Percentiles rank a stretch among this genome's conserved stretches.
Evolutionary conservation across 75 land plant species (phyloP).

Genomic region (Cryptomeria japonica): DNA sequence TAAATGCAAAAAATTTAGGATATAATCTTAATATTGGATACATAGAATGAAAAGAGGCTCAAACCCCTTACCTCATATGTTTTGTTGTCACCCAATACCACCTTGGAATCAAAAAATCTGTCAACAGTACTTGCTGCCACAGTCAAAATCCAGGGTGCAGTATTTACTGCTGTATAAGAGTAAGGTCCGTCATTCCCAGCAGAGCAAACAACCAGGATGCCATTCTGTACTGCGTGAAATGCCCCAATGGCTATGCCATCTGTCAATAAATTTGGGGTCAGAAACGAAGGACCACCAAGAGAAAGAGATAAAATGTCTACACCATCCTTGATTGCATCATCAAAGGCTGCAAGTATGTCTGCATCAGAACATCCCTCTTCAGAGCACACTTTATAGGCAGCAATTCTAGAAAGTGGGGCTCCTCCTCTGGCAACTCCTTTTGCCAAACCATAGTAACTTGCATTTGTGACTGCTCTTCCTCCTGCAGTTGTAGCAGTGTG

Average conservation of each 20-base stretch:
- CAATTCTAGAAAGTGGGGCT: slow-evolving; percentile 43
- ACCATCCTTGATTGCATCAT: slow-evolving; percentile 32
- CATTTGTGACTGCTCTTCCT: slow-evolving; percentile 26
- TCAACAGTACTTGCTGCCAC: slow-evolving; percentile 30
- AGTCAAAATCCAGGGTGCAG: slow-evolving; percentile 29
- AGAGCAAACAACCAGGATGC: slow-evolving; percentile 16
- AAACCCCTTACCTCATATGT: not conserved
- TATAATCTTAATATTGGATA: not conserved
- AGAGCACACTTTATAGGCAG: slow-evolving; percentile 43
- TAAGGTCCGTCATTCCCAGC: slow-evolving; percentile 30
- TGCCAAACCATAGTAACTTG: slow-evolving; percentile 25
- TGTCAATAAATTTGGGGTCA: slow-evolving; percentile 3
- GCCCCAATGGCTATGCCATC: slow-evolving; percentile 27
- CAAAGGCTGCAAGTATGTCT: slow-evolving; percentile 18
- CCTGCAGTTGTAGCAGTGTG: slow-evolving; percentile 47
- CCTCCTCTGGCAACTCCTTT: slow-evolving; percentile 45
- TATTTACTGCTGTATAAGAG: slow-evolving; percentile 9
- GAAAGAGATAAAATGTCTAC: slow-evolving; percentile 35
- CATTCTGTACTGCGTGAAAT: slow-evolving; percentile 19
- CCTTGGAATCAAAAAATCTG: slow-evolving; percentile 11
- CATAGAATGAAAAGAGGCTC: not conserved
- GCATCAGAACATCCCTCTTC: slow-evolving; percentile 11
- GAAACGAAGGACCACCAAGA: not conserved
- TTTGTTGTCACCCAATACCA: slow-evolving; percentile 3
- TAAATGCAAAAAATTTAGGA: no score